Evolutionary conservation across 306 rosid genomes (phyloP), one percentile per base, ranked within the genome.

Genomic region (Boehmeria nivea): DNA sequence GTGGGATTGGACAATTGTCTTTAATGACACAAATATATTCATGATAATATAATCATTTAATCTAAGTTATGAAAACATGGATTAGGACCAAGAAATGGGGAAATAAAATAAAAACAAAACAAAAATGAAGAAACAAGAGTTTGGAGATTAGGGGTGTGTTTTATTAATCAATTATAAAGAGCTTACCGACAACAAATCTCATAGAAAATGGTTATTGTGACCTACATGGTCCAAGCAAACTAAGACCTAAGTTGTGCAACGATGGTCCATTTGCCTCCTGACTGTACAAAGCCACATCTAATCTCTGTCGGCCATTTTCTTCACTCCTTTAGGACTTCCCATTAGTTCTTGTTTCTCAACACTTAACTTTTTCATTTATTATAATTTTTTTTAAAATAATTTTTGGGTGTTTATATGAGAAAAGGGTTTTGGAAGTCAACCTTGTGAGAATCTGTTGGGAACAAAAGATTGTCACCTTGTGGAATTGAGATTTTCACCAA

Each of bases 111-210:
- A 24, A 22, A 54, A 12, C 33, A 36, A 43, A 59, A 45, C 63
- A 56, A 60, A 34, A 57, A 65, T 54, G 26, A 61, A 5, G 3
- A 11, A 6, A 54, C 40, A 22, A 45, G 7, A 10, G 14, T 12
- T 11, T 13, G 3, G 13, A 23, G 33, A 51, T 47, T 43, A 14
- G 49, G 44, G 26, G 48, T 55, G 58, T 56, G 45, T 40, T 40
- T n/a, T n/a, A n/a, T n/a, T n/a, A 40, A 3, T 12, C 4, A 5
- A 34, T 28, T 44, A 49, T 45, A 23, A 38, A 45, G 12, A 16
- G 54, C 57, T 27, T 54, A 47, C 94, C 94, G 94, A 88, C 94
- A 85, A 60, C 68, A 78, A 77, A 68, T 74, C 68, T 59, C 19
- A 70, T 27, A 68, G 75, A 58, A 67, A 82, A 78, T 82, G 86